Evolutionary conservation across 2,329 filamentous ascomycete species (phyloP).

Genomic region (Pseudogymnoascus sp.): DNA sequence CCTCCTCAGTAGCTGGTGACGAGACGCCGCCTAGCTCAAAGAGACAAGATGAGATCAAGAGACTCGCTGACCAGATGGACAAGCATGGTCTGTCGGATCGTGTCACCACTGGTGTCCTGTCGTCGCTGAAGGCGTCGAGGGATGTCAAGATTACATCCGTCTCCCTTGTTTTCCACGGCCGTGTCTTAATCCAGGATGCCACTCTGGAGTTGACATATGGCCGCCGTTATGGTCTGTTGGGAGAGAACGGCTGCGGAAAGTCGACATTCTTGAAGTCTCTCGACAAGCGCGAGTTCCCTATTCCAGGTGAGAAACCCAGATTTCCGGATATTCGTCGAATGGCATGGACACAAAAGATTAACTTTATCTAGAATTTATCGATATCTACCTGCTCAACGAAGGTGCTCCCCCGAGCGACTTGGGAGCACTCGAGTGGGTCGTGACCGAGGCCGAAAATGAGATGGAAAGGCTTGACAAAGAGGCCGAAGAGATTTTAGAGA

Average conservation of each 20-base stretch:
- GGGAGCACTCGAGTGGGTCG: slow-evolving; percentile 94
- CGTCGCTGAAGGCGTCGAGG: slow-evolving; percentile 75
- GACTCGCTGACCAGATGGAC: slow-evolving; percentile 87
- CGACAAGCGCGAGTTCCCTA: slow-evolving; percentile 84
- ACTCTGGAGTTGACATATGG: slow-evolving; percentile 89
- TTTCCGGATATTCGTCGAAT: neutral
- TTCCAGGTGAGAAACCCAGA: slow-evolving; percentile 46
- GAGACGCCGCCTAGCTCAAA: slow-evolving; percentile 57
- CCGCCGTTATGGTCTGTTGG: slow-evolving; percentile 86
- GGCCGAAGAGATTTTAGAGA: slow-evolving; percentile 84
- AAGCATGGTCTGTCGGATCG: slow-evolving; percentile 93
- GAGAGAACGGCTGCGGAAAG: slow-evolving; percentile 99
- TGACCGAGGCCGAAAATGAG: slow-evolving; percentile 87
- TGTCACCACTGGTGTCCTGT: slow-evolving; percentile 93
- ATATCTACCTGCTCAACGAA: slow-evolving; percentile 97
- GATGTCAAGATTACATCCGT: slow-evolving; percentile 96
- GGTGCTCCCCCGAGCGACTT: slow-evolving; percentile 83
- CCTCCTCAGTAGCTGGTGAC: slow-evolving; percentile 64
- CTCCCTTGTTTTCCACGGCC: slow-evolving; percentile 95
- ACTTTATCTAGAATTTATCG: slow-evolving; percentile 61
- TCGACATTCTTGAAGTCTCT: slow-evolving; percentile 96
- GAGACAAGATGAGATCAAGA: slow-evolving; percentile 73
- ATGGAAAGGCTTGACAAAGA: slow-evolving; percentile 81
- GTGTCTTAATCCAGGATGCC: slow-evolving; percentile 88
- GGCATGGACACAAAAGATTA: neutral